These are phyloP conservation scores for Davidsoniella virescens DNA, from an alignment of 2,329 filamentous ascomycete species.

Conservation along the genomic window DNA sequence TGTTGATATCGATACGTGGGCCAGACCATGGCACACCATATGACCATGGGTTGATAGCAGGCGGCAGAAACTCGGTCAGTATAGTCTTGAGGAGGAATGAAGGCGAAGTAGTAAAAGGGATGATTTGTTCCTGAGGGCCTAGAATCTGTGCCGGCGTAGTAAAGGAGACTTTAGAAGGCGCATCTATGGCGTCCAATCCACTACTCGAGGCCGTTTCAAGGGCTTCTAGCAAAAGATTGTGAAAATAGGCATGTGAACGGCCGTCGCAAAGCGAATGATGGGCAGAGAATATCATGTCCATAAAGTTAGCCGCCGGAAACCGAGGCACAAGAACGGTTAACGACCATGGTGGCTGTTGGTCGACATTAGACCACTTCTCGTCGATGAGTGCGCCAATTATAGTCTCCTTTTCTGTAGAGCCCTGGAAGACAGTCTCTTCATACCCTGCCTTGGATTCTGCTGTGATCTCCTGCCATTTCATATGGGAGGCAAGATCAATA, in stretches of 20 bases:
- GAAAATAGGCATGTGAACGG: constrained; percentile 31
- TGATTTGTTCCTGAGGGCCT: constrained; percentile 25
- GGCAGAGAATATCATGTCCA: constrained; percentile 31
- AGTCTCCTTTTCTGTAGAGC: too few species aligned
- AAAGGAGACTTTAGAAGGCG: constrained; percentile 15
- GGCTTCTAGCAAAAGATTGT: constrained; percentile 19
- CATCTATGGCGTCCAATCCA: not conserved
- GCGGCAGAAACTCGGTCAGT: constrained; percentile 26
- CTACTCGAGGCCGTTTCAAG: constrained; percentile 28
- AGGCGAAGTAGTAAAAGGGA: constrained; percentile 25
- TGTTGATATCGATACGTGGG: constrained; percentile 20
- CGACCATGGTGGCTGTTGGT: constrained; percentile 29
- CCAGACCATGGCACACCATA: constrained; percentile 24
- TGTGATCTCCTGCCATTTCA: constrained; percentile 22
- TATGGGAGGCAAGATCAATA: constrained; percentile 28
- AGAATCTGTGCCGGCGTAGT: constrained; percentile 20
- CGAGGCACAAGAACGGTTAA: constrained; percentile 22
- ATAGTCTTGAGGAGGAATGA: constrained; percentile 25
- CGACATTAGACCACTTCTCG: constrained; percentile 23
- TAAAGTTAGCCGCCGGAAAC: constrained; percentile 9
- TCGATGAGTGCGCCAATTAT: constrained; percentile 19
- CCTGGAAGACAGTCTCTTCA: constrained; percentile 18
- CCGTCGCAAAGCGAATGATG: constrained; percentile 40
- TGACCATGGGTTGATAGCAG: constrained; percentile 21
- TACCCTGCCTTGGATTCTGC: constrained; percentile 14